Base-by-base conservation (phyloP, 805 yeast genomes). In the Ogataea henricii region DNA sequence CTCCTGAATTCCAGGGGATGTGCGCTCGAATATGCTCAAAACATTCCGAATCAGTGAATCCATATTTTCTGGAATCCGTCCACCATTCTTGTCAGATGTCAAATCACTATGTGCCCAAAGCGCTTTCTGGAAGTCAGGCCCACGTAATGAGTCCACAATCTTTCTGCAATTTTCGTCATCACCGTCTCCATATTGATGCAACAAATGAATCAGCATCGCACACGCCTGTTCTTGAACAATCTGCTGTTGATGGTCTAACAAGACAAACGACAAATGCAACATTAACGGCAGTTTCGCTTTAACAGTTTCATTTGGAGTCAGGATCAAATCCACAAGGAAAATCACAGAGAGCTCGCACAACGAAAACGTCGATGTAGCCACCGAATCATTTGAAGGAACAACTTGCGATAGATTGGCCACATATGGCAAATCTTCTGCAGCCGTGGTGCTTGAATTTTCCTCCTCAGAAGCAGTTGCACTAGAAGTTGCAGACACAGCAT, bases 101-200 rank as follows among this genome's bases (percentile, higher is more conserved):
- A 91, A 69, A 62, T 91, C 97, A 56, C 88, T 96, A 62, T 94
- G 92, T 0, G 82, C 74, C 99, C 99, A 94, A 4, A 87, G 64
- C 23, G 69, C 69, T 41, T 68, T 67, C 53, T 77, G 72, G 22
- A 64, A 59, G 40, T 81, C 85, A 32, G 76, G 73, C 43, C 74
- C 69, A 54, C 89, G 69, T 38, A 91, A 69, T 20, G 77, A 56
- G 7, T 78, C 79, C 12, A 87, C 81, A 0, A 86, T 76, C 38
- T 75, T 78, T 33, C 71, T 77, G 1, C 85, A 73, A 48, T 77
- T 78, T 27, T 79, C 82, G 12, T 78, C 73, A 5, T 76, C 72
- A 0, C 78, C 76, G 38, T 59, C 62, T 1, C 81, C 80, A 38
- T 84, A 73, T 25, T 82, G 82, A 61, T 82, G 88, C 20, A 91